Percentiles rank a stretch among this genome's conserved stretches.
Conservation (phyloP, 2,329 filamentous ascomycete species). For the Calonectria pteridis region DNA sequence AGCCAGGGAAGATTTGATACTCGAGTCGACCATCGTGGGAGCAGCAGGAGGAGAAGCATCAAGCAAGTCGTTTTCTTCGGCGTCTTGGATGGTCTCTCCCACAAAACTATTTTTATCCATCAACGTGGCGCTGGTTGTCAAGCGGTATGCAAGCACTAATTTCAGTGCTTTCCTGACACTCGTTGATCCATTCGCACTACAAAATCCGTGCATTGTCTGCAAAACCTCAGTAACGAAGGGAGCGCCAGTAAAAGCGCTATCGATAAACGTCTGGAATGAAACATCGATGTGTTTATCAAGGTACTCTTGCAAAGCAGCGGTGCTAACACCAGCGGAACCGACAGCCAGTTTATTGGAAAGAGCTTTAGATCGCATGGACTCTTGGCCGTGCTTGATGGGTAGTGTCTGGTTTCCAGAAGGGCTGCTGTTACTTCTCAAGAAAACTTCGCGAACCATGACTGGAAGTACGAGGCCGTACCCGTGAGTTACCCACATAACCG, state of each 20-base stretch:
- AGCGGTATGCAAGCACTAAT: background rate
- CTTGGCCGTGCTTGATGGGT: background rate
- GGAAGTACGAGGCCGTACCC: background rate
- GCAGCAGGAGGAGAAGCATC: background rate
- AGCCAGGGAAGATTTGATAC: background rate
- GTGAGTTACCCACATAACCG: background rate
- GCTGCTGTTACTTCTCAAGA: background rate
- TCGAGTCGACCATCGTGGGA: background rate
- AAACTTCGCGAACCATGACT: background rate
- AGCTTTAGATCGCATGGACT: background rate
- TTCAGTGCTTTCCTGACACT: background rate
- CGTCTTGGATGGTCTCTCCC: too few relatives aligned
- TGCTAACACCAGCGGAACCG: background rate
- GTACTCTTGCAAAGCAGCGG: background rate
- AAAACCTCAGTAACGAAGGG: background rate
- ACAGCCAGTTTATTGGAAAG: background rate
- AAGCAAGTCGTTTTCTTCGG: too few relatives aligned
- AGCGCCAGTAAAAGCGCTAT: background rate
- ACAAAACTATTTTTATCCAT: background rate
- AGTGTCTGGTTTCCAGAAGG: background rate
- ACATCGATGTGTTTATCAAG: background rate
- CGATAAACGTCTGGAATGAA: background rate
- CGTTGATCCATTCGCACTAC: too few relatives aligned
- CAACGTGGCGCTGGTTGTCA: background rate
- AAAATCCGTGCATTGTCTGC: background rate